Evolutionary conservation across 2,329 filamentous ascomycete genomes (phyloP).

Genomic region (Shiraia bambusicola): DNA sequence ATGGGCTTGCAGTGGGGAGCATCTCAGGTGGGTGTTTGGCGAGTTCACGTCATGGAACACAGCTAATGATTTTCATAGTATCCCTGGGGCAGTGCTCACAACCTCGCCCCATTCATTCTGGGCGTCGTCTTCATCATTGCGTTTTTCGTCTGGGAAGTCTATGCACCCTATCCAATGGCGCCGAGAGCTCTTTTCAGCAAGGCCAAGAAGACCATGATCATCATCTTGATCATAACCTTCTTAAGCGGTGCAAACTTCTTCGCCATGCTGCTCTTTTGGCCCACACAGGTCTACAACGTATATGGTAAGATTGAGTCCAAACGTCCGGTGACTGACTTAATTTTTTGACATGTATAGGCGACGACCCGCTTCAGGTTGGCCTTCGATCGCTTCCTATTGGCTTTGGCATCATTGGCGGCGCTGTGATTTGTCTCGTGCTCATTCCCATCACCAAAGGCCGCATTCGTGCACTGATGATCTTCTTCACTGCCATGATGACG

Average conservation of each 20-base stretch:
- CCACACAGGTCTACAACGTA: slow-evolving; percentile 37
- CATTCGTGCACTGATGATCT: slow-evolving; percentile 62
- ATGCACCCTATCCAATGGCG: slow-evolving; percentile 49
- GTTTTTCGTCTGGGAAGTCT: slow-evolving; percentile 55
- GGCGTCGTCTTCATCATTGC: slow-evolving; percentile 52
- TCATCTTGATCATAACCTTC: slow-evolving; percentile 39
- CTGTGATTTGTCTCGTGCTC: slow-evolving; percentile 59
- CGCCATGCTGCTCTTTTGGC: slow-evolving; percentile 39
- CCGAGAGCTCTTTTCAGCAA: slow-evolving; percentile 39
- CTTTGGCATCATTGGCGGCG: slow-evolving; percentile 63
- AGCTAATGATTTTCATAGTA: slow-evolving; percentile 56
- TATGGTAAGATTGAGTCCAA: slow-evolving; percentile 23
- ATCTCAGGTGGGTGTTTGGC: slow-evolving; percentile 31
- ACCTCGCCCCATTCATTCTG: slow-evolving; percentile 57
- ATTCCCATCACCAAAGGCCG: slow-evolving; percentile 60
- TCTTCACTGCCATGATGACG: slow-evolving; percentile 64
- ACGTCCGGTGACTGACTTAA: neutral
- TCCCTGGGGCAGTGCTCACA: slow-evolving; percentile 57
- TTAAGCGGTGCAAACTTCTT: slow-evolving; percentile 41
- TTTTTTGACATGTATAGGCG: slow-evolving; percentile 38
- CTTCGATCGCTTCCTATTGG: slow-evolving; percentile 65
- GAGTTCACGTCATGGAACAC: slow-evolving; percentile 28
- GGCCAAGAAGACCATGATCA: slow-evolving; percentile 32
- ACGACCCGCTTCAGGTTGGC: slow-evolving; percentile 65
- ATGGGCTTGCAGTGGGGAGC: slow-evolving; percentile 44